Evolutionary conservation across 805 yeast species (phyloP), one percentile per base, ranked within the genome.

Genomic region (Myxozyma geophila): DNA sequence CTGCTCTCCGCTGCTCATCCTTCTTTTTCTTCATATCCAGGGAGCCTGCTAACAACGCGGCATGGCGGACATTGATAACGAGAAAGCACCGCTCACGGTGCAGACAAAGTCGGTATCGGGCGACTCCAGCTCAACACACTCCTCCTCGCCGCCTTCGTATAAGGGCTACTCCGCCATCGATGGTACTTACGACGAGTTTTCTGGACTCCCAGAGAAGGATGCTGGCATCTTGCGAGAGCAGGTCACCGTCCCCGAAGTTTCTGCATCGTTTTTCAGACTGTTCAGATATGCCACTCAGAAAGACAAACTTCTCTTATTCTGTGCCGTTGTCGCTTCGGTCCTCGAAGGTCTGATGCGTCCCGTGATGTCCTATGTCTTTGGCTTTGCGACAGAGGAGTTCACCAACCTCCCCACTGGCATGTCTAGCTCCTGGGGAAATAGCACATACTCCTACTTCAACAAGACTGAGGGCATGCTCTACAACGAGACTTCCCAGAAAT

Each of bases 321-420:
- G 74, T 7, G 81, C 78, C 2, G 66, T 73, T 15, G 63, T 71
- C 39, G 72, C 73, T 55, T 71, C 81, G 2, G 68, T 76, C 17
- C 72, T 75, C 7, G 75, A 76, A 15, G 81, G 81, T n/a, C 79
- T 77, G 7, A 77, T 75, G 12, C 60, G 78, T 58, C 81, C 81
- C 0, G 48, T 62, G 28, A 63, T 62, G 67, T 75, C 81, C 21
- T 66, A 77, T 54, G 78, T 79, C n/a, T 76, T 78, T 33, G 81
- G 81, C 21, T 65, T 67, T 41, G 69, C 80, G 55, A 74, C 81
- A n/a, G 73, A 75, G 54, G 70, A 72, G 43, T 77, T 79, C 70
- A 71, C 75, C 53, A 57, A 53, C 36, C 39, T 64, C 33, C 57
- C 65, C 6, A 33, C 59, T 15, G 63, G 59, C 8, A 48, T 48